Conservation (phyloP, 2,329 filamentous ascomycete species). For the Endothia cerciana region DNA sequence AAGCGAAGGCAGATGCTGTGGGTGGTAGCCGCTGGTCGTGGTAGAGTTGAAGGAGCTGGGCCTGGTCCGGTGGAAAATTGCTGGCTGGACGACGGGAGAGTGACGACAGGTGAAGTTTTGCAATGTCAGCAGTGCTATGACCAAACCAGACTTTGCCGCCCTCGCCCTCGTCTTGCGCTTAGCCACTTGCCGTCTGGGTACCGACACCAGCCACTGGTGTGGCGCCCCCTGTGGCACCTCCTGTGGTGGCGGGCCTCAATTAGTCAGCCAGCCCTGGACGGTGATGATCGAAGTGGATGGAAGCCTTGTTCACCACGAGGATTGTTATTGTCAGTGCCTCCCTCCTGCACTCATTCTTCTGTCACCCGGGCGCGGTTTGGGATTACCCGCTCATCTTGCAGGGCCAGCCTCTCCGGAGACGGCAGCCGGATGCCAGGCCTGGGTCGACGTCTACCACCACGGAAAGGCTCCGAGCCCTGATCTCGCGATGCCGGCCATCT, state of each 20-base stretch:
- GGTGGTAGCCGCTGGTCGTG: not conserved
- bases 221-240: not conserved
- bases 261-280: not conserved
- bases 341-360: not conserved
- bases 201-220: not conserved
- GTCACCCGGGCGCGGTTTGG: not conserved
- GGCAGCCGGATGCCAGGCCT: not conserved
- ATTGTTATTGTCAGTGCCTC: not conserved
- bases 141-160: not conserved
- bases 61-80: not conserved
- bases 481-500: no score
- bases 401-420: not conserved
- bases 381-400: not conserved
- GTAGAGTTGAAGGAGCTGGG: not conserved
- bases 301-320: not conserved
- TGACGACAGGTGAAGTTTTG: conserved; percentile 17
- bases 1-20: not conserved
- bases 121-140: conserved; percentile 9
- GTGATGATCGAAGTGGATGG: not conserved
- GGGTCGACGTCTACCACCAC: not conserved
- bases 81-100: not conserved
- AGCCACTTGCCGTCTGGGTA: not conserved
- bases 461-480: not conserved
- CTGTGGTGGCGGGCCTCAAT: not conserved
- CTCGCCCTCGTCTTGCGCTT: not conserved